phyloP scores from a whole-genome alignment of 1,284 basidiomycete genomes.

The Trametes versicolor region DNA sequence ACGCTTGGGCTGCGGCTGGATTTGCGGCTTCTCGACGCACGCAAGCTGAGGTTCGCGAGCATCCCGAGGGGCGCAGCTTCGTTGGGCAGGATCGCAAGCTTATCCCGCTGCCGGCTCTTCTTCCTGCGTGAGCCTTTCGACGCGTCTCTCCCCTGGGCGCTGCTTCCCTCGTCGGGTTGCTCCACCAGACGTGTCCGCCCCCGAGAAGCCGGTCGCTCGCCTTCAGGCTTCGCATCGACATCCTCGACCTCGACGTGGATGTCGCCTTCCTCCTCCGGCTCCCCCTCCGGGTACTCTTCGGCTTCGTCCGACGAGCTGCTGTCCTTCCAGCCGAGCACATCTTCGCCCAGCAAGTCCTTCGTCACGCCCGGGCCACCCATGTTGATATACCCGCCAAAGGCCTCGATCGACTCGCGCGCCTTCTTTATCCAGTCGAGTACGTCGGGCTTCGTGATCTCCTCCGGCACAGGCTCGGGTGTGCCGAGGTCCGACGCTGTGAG shows the following conservation, averaged over 20 bases:
- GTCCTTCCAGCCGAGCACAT: conserved; percentile 38
- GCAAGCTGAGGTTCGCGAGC: conserved; percentile 69
- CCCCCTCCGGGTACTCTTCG: conserved; percentile 34
- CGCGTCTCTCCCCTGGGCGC: conserved; percentile 20
- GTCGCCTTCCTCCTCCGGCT: conserved; percentile 27
- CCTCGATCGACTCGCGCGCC: conserved; percentile 70
- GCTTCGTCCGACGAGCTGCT: conserved; percentile 27
- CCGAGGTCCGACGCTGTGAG: conserved; percentile 39
- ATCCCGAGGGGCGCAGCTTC: conserved; percentile 75
- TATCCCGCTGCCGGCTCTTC: conserved; percentile 43
- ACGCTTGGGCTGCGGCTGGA: conserved; percentile 48
- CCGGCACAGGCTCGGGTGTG: conserved; percentile 24
- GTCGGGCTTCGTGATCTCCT: conserved; percentile 45
- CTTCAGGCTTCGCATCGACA: conserved; percentile 20
- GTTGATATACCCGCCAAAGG: conserved; percentile 71
- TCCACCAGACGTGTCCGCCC: conserved; percentile 21
- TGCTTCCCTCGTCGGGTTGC: conserved; percentile 5
- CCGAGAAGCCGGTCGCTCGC: conserved; percentile 21
- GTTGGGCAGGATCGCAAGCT: conserved; percentile 64
- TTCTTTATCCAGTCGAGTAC: conserved; percentile 79
- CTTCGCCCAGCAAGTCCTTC: conserved; percentile 57
- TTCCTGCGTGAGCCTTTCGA: conserved; percentile 30
- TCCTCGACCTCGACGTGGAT: conserved; percentile 36
- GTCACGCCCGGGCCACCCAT: conserved; percentile 64
- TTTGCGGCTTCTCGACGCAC: conserved; percentile 51